These are phyloP conservation scores for Eucalyptus polybractea DNA, from an alignment of 345 rosid species.

Conservation along the genomic window DNA sequence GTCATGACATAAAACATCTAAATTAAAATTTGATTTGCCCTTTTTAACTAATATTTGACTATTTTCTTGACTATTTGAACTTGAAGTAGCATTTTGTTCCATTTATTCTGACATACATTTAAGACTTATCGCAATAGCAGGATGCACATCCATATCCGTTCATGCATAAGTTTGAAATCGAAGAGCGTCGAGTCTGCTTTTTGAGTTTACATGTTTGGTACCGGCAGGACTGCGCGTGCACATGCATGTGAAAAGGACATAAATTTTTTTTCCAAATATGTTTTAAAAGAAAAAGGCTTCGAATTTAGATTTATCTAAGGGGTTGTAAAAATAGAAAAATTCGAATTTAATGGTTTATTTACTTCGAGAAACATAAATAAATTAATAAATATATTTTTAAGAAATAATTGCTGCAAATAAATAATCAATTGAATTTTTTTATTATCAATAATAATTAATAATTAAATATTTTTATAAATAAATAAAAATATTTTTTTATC, in stretches of 20 bases:
- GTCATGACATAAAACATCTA: background rate
- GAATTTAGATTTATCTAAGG: background rate
- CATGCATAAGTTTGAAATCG: background rate
- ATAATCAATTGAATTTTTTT: background rate
- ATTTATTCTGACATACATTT: background rate
- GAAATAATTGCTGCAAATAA: background rate
- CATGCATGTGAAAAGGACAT: background rate
- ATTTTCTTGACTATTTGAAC: background rate
- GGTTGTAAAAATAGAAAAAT: background rate
- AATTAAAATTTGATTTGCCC: background rate
- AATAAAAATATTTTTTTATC: background rate
- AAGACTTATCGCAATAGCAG: background rate
- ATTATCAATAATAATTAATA: background rate
- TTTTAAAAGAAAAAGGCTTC: background rate
- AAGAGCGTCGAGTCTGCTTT: background rate
- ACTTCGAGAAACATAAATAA: rapidly evolving
- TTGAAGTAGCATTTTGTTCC: background rate
- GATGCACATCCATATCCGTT: background rate
- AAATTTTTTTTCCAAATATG: background rate
- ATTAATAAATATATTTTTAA: rapidly evolving
- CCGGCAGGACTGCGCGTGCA: background rate
- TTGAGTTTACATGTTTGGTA: background rate
- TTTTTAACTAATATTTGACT: background rate
- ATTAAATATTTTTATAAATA: background rate
- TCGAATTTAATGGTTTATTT: background rate